Evolutionary conservation across 2,329 filamentous ascomycete genomes (phyloP), one percentile per base, ranked within the genome.

Genomic region (Trichoderma pleuroti): DNA sequence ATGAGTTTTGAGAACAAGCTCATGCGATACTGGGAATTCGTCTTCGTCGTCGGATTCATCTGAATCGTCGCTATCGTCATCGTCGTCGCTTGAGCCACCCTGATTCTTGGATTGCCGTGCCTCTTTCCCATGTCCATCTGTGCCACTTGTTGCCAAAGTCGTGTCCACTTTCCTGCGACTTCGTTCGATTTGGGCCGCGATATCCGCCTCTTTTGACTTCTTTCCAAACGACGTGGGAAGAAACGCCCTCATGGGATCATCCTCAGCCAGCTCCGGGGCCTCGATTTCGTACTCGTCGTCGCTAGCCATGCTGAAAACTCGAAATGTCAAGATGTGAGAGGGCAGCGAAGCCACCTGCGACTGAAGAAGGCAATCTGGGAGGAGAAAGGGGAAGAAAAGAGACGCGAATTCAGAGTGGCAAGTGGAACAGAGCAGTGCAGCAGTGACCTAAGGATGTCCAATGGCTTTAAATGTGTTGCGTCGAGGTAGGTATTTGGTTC

Each of bases 1-100:
- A 79, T 99, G 96, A 16, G 95, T 97, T 82, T 97, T 97, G 78
- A 98, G 86, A 32, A 97, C 84, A 79, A 99, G 87, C 81, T 98
- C 94, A 79, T 99, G 96, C 7, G 96, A 97, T 14, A 97, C 90
- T 2, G 96, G 96, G 74, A 91, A 98, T 76, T 97, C 93, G 76
- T 97, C 94, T 61, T 92, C 92, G 34, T 94, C 92, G 26, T 93
- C 89, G 1, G 85, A 84, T 60, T 87, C 85, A 63, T 88, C 87
- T 30, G 84, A 84, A 56, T 84, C 82, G 66, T 85, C 84, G 59
- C 86, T 83, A 70, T 81, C 78, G 74, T 84, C 78, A 65, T 82
- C 77, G 32, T 56, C 26, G 30, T 68, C 65, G 39, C 30, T 42
- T 46, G 88, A 86, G 70, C 86, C 84, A 24, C 84, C 81, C 36